Conservation (phyloP, 805 yeast genomes). For the Blastobotrys attinorum region DNA sequence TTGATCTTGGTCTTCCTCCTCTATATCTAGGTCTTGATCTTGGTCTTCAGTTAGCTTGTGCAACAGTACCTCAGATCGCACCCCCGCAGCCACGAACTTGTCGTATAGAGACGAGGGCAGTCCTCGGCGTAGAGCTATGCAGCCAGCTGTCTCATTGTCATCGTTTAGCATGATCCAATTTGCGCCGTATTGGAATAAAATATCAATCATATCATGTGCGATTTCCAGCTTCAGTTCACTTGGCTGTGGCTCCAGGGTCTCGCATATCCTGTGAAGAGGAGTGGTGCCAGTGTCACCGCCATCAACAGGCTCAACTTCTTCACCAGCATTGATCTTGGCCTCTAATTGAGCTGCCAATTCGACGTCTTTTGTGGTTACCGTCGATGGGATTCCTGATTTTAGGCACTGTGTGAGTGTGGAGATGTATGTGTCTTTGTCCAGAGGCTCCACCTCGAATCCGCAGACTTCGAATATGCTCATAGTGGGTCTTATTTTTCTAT, state of each 20-base stretch:
- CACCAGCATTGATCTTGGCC: not conserved
- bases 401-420: slow-evolving; percentile 37
- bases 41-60: slow-evolving; percentile 57
- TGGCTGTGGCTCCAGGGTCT: slow-evolving; percentile 38
- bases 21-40: not conserved
- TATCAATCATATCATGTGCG: slow-evolving; percentile 49
- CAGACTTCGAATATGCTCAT: slow-evolving; percentile 11
- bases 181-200: slow-evolving; percentile 75
- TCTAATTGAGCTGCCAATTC: slow-evolving; percentile 20
- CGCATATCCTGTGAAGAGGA: slow-evolving; percentile 65
- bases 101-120: slow-evolving; percentile 43
- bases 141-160: slow-evolving; percentile 76
- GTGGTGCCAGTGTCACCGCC: slow-evolving; percentile 53
- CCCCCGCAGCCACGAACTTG: slow-evolving; percentile 71
- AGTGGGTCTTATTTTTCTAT: too few species aligned
- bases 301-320: slow-evolving; percentile 9
- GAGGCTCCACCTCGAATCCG: slow-evolving; percentile 12
- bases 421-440: slow-evolving; percentile 11
- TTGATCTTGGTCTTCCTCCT: not conserved
- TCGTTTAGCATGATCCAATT: slow-evolving; percentile 81
- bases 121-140: slow-evolving; percentile 51
- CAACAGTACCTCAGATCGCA: slow-evolving; percentile 75
- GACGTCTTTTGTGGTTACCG: slow-evolving; percentile 74
- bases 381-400: slow-evolving; percentile 67
- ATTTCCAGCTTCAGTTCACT: slow-evolving; percentile 37